Evolutionary conservation across 352 stramenopile species (phyloP).

Genomic region (Globisporangium abappressorium): DNA sequence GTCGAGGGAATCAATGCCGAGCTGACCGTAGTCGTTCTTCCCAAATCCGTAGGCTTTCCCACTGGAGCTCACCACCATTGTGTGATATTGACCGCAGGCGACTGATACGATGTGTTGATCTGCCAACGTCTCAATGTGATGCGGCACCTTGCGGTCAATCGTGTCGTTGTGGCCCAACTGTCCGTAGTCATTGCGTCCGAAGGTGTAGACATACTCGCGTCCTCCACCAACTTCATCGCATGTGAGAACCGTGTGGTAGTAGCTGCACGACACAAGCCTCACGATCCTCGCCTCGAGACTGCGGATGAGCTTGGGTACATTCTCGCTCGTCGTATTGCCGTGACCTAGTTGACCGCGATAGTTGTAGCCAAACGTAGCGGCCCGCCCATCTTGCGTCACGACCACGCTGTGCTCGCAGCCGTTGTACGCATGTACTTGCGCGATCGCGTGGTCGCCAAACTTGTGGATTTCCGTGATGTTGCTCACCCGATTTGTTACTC

Average conservation of each 20-base stretch:
- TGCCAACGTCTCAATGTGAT: constrained; percentile 56
- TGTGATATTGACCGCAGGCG: constrained; percentile 92
- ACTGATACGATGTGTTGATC: constrained; percentile 69
- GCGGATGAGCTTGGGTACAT: constrained; percentile 72
- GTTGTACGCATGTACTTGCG: constrained; percentile 91
- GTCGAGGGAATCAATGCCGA: constrained; percentile 78
- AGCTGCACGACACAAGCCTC: constrained; percentile 88
- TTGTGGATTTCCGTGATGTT: constrained; percentile 73
- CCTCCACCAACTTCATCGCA: constrained; percentile 40
- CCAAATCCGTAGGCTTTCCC: constrained; percentile 84
- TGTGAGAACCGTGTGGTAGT: constrained; percentile 90
- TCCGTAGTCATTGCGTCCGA: constrained; percentile 92
- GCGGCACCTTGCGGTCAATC: constrained; percentile 85
- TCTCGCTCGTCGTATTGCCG: constrained; percentile 85
- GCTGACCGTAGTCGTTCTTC: constrained; percentile 94
- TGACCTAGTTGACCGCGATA: constrained; percentile 92
- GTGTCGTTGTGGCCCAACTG: constrained; percentile 89
- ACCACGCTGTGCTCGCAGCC: constrained; percentile 91
- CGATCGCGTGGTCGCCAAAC: constrained; percentile 41
- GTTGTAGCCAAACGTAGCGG: constrained; percentile 91
- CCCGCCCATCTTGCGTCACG: constrained; percentile 70
- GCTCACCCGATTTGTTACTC: constrained; percentile 73
- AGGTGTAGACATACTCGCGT: constrained; percentile 70
- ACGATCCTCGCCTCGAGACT: constrained; percentile 71
- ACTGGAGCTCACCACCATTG: constrained; percentile 61